Conservation (phyloP, 1,284 basidiomycete species). For the Trametes sp. region DNA sequence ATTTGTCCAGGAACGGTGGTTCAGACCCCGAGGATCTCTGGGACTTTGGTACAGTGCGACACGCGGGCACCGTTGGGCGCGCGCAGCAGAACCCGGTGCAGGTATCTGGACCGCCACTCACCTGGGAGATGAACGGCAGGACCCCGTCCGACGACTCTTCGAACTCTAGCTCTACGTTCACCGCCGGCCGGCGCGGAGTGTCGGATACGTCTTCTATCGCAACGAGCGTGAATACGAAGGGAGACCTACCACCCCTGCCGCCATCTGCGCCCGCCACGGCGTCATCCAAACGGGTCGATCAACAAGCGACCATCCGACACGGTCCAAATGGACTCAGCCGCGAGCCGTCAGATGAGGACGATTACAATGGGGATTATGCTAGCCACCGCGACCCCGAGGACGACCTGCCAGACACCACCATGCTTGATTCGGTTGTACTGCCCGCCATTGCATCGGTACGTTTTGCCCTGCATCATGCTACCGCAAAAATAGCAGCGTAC, state of each 20-base stretch:
- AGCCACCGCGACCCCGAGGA: slow-evolving; percentile 49
- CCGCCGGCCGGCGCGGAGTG: slow-evolving; percentile 35
- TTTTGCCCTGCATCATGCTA: neutral
- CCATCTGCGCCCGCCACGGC: slow-evolving; percentile 47
- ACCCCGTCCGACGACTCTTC: slow-evolving; percentile 47
- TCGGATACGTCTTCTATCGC: slow-evolving; percentile 37
- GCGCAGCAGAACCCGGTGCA: slow-evolving; percentile 58
- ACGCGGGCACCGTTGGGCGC: slow-evolving; percentile 72
- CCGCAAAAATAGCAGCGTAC: neutral
- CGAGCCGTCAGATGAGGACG: slow-evolving; percentile 68
- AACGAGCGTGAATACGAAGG: slow-evolving; percentile 58
- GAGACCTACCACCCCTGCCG: slow-evolving; percentile 68
- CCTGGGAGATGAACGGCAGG: slow-evolving; percentile 77
- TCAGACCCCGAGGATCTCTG: slow-evolving; percentile 87
- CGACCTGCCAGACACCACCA: slow-evolving; percentile 84
- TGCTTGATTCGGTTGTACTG: slow-evolving; percentile 94
- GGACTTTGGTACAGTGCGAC: slow-evolving; percentile 93
- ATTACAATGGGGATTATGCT: slow-evolving; percentile 60
- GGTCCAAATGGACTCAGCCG: slow-evolving; percentile 41
- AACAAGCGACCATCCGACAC: slow-evolving; percentile 72
- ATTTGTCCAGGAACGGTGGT: slow-evolving; percentile 52
- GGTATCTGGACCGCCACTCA: slow-evolving; percentile 70
- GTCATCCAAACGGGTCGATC: slow-evolving; percentile 55
- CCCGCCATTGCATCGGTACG: slow-evolving; percentile 92
- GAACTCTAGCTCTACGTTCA: slow-evolving; percentile 46